Evolutionary conservation across 1,284 basidiomycete species (phyloP).

Genomic region (Dichomitus squalens): DNA sequence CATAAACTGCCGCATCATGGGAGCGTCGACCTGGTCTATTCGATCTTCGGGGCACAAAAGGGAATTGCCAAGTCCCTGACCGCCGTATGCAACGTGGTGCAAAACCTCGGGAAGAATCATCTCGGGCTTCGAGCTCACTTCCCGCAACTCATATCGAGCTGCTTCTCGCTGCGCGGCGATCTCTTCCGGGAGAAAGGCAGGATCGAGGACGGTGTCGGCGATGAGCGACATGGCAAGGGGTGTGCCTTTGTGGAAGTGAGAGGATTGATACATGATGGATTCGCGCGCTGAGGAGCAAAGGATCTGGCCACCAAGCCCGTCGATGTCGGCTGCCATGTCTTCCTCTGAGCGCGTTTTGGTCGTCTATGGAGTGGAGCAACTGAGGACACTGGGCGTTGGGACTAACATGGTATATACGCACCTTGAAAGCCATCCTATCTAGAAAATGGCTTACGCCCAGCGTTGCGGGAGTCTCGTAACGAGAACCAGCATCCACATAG

Average conservation of each 20-base stretch:
- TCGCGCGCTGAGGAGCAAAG: slow-evolving; percentile 91
- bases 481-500: slow-evolving; percentile 91
- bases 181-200: slow-evolving; percentile 79
- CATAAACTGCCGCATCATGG: slow-evolving; percentile 71
- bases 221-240: slow-evolving; percentile 86
- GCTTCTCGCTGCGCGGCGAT: slow-evolving; percentile 85
- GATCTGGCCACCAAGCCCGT: slow-evolving; percentile 91
- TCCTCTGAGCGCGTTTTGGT: slow-evolving; percentile 63
- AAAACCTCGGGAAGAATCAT: slow-evolving; percentile 94
- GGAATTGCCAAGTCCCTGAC: slow-evolving; percentile 86
- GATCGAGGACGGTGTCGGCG: slow-evolving; percentile 87
- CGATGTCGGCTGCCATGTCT: slow-evolving; percentile 84
- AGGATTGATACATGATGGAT: slow-evolving; percentile 98
- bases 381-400: background rate
- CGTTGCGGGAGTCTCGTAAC: slow-evolving; percentile 82
- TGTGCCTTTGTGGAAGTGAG: slow-evolving; percentile 87
- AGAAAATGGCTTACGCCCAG: slow-evolving; percentile 91
- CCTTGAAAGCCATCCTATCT: slow-evolving; percentile 97
- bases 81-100: slow-evolving; percentile 84
- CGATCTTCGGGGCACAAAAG: slow-evolving; percentile 88
- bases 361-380: slow-evolving; percentile 42
- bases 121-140: slow-evolving; percentile 89
- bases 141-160: slow-evolving; percentile 91
- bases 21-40: slow-evolving; percentile 70
- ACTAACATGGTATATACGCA: slow-evolving; percentile 35